Base-by-base conservation (phyloP, 345 rosid genomes). In the Pugionium cornutum region DNA sequence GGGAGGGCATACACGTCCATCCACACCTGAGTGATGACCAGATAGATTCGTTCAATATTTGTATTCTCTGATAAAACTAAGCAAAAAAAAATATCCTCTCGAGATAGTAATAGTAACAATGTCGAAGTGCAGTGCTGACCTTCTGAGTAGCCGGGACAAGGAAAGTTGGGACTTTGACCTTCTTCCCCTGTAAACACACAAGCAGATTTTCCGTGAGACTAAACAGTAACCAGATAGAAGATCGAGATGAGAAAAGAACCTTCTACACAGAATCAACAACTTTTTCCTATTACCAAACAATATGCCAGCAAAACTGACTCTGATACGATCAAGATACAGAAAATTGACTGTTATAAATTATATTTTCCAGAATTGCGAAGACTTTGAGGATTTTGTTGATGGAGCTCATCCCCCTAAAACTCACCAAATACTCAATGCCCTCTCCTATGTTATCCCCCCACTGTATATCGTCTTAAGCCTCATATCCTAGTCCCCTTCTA, bases 111-210 rank as follows among this genome's bases (percentile, higher is more conserved):
- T 9, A 29, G 50, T 39, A 51, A 69, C 28, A 60, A 26, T 37
- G 51, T 32, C 1, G 53, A 44, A 7, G 8, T 29, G 36, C 34
- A 29, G 1, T 9, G 61, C 69, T 45, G 56, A 85, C 99, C 95
- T 90, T 88, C 50, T 85, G 97, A 10, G 99, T 94, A 58, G 99
- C 96, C 11, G 99, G 97, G 76, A 90, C 96, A 41, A 94, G 88
- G 83, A 88, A 94, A 0, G 99, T 94, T 53, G 99, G 99, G 51
- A 86, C 97, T 78, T 90, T 90, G 70, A 94, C 96, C 75, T 82
- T 81, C 67, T 78, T 85, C 35, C 95, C 96, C 99, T 94, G 86
- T 49, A 55, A 55, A 60, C 11, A 77, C 58, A 66, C 45, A 77
- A 55, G 9, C 26, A 45, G 54, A 50, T 32, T 47, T 10, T 29